Percentiles rank a stretch among this genome's conserved stretches.
These are phyloP conservation scores for Fusarium sp. DNA, from an alignment of 2,329 filamentous ascomycete species.

Conservation along the genomic window DNA sequence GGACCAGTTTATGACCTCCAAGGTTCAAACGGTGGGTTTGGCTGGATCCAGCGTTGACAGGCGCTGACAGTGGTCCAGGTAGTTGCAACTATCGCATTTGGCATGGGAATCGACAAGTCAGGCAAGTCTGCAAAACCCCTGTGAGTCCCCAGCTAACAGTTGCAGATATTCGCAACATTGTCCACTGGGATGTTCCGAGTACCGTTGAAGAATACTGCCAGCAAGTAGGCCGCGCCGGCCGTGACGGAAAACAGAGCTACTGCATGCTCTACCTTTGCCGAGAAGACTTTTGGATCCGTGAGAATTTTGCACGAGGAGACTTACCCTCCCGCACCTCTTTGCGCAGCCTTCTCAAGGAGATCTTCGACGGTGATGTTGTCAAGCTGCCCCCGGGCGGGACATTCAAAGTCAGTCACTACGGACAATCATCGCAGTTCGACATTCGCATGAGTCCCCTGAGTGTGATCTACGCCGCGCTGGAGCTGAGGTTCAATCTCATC, in stretches of 20 bases:
- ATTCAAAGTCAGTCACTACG: conserved; percentile 58
- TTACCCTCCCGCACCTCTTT: conserved; percentile 67
- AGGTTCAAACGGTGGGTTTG: conserved; percentile 53
- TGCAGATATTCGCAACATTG: conserved; percentile 65
- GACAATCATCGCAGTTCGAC: conserved; percentile 65
- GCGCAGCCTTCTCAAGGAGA: conserved; percentile 61
- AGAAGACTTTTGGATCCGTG: conserved; percentile 69
- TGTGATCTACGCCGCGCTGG: conserved; percentile 71
- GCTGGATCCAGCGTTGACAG: rapidly evolving
- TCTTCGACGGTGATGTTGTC: conserved; percentile 58
- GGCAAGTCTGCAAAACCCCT: conserved; percentile 22
- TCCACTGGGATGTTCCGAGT: conserved; percentile 65
- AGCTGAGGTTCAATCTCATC: conserved; percentile 69
- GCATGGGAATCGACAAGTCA: conserved; percentile 71
- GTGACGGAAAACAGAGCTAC: conserved; percentile 65
- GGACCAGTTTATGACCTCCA: conserved; percentile 64
- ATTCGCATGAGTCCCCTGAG: conserved; percentile 64
- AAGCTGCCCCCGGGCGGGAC: conserved; percentile 32
- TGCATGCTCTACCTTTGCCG: conserved; percentile 71
- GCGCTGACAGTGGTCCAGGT: conserved; percentile 28
- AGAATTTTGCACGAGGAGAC: conserved; percentile 71
- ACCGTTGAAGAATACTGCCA: conserved; percentile 70
- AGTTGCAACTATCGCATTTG: conserved; percentile 69
- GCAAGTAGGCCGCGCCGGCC: conserved; percentile 68
- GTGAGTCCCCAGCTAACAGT: background rate